Evolutionary conservation across 1,139 yeast genomes (phyloP).

Genomic region (Cylindricascospora bacillispora): DNA sequence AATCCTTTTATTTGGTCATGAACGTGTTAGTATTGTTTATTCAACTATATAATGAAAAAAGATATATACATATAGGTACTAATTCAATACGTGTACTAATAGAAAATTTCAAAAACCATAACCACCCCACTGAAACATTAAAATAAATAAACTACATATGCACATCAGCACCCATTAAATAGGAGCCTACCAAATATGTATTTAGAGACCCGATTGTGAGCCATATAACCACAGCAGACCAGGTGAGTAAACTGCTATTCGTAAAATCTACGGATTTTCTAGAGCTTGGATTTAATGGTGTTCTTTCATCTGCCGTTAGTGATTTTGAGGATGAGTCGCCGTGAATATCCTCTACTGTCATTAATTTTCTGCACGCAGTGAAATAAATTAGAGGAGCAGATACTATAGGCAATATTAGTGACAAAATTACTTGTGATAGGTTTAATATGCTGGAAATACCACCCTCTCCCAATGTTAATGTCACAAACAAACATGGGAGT

Average conservation of each 20-base stretch:
- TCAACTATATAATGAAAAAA: too few species aligned
- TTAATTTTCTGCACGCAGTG: slow-evolving; percentile 59
- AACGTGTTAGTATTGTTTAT: too few species aligned
- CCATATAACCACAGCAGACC: slow-evolving; percentile 55
- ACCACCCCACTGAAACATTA: too few species aligned
- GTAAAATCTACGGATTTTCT: slow-evolving; percentile 40
- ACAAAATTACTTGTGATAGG: slow-evolving; percentile 77
- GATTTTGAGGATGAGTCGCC: slow-evolving; percentile 10
- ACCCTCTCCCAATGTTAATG: slow-evolving; percentile 64
- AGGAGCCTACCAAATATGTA: slow-evolving; percentile 55
- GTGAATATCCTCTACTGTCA: slow-evolving; percentile 45
- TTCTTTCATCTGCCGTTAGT: slow-evolving; percentile 11
- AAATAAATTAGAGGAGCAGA: slow-evolving; percentile 83
- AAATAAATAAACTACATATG: slow-evolving; percentile 34
- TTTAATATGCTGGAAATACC: slow-evolving; percentile 76
- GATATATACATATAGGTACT: too few species aligned
- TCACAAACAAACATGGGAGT: slow-evolving; percentile 76
- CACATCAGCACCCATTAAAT: slow-evolving; percentile 59
- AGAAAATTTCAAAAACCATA: too few species aligned
- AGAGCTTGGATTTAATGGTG: slow-evolving; percentile 12
- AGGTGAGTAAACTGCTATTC: slow-evolving; percentile 45
- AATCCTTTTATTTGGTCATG: too few species aligned
- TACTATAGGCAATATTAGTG: slow-evolving; percentile 75
- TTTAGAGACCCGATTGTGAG: slow-evolving; percentile 58
- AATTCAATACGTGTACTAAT: too few species aligned